A percentile compares a stretch with the other conserved stretches of the same genome.
Evolutionary conservation across 495 filamentous ascomycete genomes (phyloP).

Genomic region (Annulohypoxylon nitens): DNA sequence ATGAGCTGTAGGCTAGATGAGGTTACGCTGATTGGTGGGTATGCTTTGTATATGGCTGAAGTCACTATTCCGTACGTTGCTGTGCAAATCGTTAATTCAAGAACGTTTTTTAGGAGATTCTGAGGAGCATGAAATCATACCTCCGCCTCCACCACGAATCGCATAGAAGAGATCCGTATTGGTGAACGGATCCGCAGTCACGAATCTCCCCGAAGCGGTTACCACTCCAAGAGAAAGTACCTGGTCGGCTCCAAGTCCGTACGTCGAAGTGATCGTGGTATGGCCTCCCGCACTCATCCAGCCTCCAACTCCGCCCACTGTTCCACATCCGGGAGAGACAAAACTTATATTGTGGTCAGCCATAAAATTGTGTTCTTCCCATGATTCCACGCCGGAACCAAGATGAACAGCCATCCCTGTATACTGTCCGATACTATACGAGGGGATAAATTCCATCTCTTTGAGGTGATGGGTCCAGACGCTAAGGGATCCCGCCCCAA

Average conservation of each 20-base stretch:
- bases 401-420: conserved; percentile 57
- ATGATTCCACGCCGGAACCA: conserved; percentile 59
- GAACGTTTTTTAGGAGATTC: not conserved
- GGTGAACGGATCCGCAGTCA: conserved; percentile 61
- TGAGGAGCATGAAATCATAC: conserved; percentile 36
- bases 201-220: conserved; percentile 63
- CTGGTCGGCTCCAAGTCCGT: conserved; percentile 68
- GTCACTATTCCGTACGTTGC: conserved; percentile 70
- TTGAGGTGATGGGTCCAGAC: conserved; percentile 72
- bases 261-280: conserved; percentile 61
- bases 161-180: conserved; percentile 71
- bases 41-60: conserved; percentile 62
- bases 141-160: conserved; percentile 66
- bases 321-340: conserved; percentile 56
- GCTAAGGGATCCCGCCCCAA: conserved; percentile 65
- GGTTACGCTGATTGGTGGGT: conserved; percentile 51
- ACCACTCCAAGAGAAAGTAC: conserved; percentile 67
- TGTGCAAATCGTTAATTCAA: conserved; percentile 35
- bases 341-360: conserved; percentile 54
- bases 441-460: conserved; percentile 56
- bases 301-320: conserved; percentile 53
- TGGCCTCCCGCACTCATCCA: conserved; percentile 65
- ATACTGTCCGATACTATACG: conserved; percentile 55
- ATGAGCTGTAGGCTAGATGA: conserved; percentile 43
- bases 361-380: conserved; percentile 55